Percentiles rank a stretch among this genome's conserved stretches.
These are phyloP conservation scores for Termitomyces sp. DNA, from an alignment of 768 basidiomycete species.

Conservation along the genomic window DNA sequence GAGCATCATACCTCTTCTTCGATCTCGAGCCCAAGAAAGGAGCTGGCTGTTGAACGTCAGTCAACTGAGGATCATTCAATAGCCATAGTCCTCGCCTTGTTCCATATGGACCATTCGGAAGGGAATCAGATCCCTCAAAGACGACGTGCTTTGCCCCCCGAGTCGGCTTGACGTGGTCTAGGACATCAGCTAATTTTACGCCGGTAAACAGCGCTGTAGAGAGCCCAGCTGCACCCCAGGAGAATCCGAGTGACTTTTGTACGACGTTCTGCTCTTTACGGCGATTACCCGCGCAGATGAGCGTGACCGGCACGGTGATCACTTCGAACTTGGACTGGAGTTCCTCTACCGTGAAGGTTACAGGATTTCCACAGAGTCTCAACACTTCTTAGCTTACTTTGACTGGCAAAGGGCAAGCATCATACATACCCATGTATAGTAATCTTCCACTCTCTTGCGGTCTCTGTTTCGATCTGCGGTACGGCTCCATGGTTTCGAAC, in stretches of 20 bases:
- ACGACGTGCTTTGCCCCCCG: slow-evolving; percentile 43
- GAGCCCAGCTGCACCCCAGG: slow-evolving; percentile 52
- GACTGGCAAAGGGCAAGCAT: not conserved
- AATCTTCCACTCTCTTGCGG: slow-evolving; percentile 43
- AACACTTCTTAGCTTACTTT: not conserved
- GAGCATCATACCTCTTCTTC: slow-evolving; percentile 50
- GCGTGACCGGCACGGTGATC: slow-evolving; percentile 58
- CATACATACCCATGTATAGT: slow-evolving; percentile 37
- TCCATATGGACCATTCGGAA: slow-evolving; percentile 62
- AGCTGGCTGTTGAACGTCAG: slow-evolving; percentile 8
- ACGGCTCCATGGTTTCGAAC: slow-evolving; percentile 67
- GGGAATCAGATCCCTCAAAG: slow-evolving; percentile 57
- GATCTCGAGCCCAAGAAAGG: slow-evolving; percentile 44
- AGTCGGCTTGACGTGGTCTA: slow-evolving; percentile 43
- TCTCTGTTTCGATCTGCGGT: slow-evolving; percentile 40
- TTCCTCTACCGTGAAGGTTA: slow-evolving; percentile 42
- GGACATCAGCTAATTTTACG: slow-evolving; percentile 53
- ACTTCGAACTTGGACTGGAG: slow-evolving; percentile 45
- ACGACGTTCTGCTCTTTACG: slow-evolving; percentile 68
- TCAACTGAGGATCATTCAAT: not conserved
- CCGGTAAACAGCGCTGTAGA: slow-evolving; percentile 62
- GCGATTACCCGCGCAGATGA: slow-evolving; percentile 62
- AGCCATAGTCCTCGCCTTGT: slow-evolving; percentile 36
- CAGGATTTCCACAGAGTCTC: slow-evolving; percentile 34
- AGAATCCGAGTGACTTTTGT: slow-evolving; percentile 53